Evolutionary conservation across 345 rosid genomes (phyloP).

Genomic region (Aquilaria malaccensis): DNA sequence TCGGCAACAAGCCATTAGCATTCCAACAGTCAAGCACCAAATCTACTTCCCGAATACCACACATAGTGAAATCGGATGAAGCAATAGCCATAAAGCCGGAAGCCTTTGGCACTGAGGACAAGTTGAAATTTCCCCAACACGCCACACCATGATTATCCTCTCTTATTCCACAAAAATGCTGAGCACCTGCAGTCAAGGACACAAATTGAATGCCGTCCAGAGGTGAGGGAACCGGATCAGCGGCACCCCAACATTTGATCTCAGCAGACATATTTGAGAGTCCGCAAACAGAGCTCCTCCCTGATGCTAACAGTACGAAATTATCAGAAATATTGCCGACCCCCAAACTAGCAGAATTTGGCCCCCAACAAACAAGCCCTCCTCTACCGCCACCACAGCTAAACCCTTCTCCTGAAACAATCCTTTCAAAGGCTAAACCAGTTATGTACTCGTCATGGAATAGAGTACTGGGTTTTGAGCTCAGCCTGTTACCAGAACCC

Average conservation of each 20-base stretch:
- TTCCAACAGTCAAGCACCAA: conserved; percentile 88
- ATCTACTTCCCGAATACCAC: conserved; percentile 82
- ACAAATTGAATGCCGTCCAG: conserved; percentile 38
- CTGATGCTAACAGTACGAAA: conserved; percentile 51
- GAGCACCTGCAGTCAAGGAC: conserved; percentile 61
- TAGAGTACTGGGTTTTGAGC: conserved; percentile 25
- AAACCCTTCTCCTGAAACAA: conserved; percentile 83
- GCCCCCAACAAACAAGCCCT: conserved; percentile 82
- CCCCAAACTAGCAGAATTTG: conserved; percentile 36
- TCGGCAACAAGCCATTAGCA: conserved; percentile 29
- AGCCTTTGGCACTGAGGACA: conserved; percentile 55
- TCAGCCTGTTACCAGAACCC: conserved; percentile 26
- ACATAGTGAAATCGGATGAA: conserved; percentile 68
- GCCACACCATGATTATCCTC: conserved; percentile 72
- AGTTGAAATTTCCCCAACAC: conserved; percentile 77
- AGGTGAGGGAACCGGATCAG: conserved; percentile 23
- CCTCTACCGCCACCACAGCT: conserved; percentile 78
- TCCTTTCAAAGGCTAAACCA: conserved; percentile 41
- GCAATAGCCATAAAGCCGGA: conserved; percentile 83
- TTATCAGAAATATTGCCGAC: conserved; percentile 32
- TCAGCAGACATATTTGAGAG: conserved; percentile 38
- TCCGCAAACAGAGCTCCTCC: conserved; percentile 48
- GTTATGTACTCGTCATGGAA: conserved; percentile 41
- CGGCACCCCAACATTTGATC: conserved; percentile 65
- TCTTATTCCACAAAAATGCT: conserved; percentile 77